phyloP scores from a whole-genome alignment of 257 asterid genomes.

The Gentiana dahurica region DNA sequence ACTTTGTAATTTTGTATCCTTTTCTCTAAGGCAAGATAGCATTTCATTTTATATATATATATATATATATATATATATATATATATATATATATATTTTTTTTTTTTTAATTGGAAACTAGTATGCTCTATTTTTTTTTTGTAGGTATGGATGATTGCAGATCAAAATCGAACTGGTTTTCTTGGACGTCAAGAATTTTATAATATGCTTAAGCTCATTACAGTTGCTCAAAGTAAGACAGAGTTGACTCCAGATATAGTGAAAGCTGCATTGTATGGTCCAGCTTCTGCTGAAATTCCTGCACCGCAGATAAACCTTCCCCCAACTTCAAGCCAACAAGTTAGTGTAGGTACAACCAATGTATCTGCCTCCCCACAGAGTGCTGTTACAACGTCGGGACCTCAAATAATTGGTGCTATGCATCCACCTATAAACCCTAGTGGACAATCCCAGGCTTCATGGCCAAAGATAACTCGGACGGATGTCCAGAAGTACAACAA shows the following conservation, averaged over 20 bases:
- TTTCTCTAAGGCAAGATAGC: neutral
- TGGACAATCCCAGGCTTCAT: constrained; percentile 52
- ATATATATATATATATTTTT: too few relatives aligned
- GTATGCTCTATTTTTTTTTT: constrained; percentile 5
- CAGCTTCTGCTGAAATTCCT: constrained; percentile 90
- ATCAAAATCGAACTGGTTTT: constrained; percentile 62
- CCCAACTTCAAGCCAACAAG: constrained; percentile 30
- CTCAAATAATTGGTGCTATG: constrained; percentile 32
- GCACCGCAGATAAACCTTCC: constrained; percentile 75
- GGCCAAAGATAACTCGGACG: constrained; percentile 82
- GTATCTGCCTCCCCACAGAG: constrained; percentile 27
- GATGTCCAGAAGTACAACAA: constrained; percentile 83
- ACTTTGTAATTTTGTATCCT: neutral
- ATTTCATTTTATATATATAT: neutral
- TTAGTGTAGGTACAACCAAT: constrained; percentile 27
- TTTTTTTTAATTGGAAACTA: neutral
- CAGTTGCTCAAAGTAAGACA: constrained; percentile 88
- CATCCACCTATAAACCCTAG: constrained; percentile 26
- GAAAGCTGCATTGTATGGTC: constrained; percentile 83
- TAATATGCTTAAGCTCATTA: constrained; percentile 90
- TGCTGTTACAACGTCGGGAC: constrained; percentile 26
- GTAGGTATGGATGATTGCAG: constrained; percentile 90
- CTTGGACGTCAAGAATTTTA: constrained; percentile 86
- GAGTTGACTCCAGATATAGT: constrained; percentile 87
- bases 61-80: too few relatives aligned